Conservation (phyloP, 2,329 filamentous ascomycete genomes). For the Aureobasidium subglaciale region DNA sequence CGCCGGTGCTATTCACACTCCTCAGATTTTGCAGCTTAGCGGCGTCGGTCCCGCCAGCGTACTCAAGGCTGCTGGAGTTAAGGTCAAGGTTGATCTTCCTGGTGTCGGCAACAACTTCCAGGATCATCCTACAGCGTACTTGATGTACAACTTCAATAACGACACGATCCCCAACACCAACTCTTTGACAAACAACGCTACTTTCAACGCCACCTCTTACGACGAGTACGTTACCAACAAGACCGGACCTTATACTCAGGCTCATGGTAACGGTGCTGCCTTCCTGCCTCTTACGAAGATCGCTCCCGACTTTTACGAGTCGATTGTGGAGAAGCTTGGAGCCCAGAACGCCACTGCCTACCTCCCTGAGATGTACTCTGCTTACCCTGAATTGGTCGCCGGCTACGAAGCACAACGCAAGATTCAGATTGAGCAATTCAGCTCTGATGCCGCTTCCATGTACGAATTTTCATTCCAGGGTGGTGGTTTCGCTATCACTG, state of each 20-base stretch:
- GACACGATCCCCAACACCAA: conserved; percentile 22
- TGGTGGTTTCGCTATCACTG: conserved; percentile 20
- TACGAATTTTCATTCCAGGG: conserved; percentile 40
- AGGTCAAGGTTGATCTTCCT: conserved; percentile 25
- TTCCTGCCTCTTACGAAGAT: conserved; percentile 20
- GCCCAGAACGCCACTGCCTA: conserved; percentile 18
- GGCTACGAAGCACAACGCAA: conserved; percentile 44
- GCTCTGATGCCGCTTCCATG: conserved; percentile 35
- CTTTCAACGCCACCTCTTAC: conserved; percentile 22
- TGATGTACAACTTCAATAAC: conserved; percentile 16
- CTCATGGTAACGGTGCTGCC: conserved; percentile 25
- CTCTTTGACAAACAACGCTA: conserved; percentile 26
- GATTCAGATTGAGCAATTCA: conserved; percentile 39
- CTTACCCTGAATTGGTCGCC: conserved; percentile 35
- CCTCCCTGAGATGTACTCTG: conserved; percentile 22
- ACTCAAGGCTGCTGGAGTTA: conserved; percentile 24
- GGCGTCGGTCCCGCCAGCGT: conserved; percentile 21
- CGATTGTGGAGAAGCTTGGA: conserved; percentile 13
- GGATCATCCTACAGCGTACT: conserved; percentile 19
- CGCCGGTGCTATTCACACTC: conserved; percentile 30
- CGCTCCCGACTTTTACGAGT: conserved; percentile 10
- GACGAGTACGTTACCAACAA: conserved; percentile 23
- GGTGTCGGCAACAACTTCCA: conserved; percentile 31
- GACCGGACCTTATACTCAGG: conserved; percentile 29
- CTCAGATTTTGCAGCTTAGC: conserved; percentile 30